phyloP scores from a whole-genome alignment of 176 grass and related monocot genomes.

The Triticum aestivum region DNA sequence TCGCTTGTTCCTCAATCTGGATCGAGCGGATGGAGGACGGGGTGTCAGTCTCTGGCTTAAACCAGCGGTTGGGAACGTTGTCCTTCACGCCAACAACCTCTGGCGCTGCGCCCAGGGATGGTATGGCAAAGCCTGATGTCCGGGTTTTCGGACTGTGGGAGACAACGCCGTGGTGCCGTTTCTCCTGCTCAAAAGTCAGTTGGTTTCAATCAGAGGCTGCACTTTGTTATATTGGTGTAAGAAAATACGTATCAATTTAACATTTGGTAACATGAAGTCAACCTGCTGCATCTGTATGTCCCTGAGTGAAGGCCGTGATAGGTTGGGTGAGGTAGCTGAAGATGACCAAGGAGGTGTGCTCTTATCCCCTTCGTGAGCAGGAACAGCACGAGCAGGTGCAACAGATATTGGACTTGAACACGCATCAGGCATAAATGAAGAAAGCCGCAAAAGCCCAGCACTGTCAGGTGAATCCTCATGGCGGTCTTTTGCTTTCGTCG shows the following conservation, averaged over 20 bases:
- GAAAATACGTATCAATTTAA: not conserved
- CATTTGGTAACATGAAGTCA: not conserved
- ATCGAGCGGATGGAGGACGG: constrained; percentile 94
- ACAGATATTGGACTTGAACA: constrained; percentile 65
- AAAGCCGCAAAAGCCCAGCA: constrained; percentile 44
- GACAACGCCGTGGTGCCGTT: constrained; percentile 56
- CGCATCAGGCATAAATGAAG: constrained; percentile 65
- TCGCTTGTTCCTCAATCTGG: constrained; percentile 95
- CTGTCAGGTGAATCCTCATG: constrained; percentile 48
- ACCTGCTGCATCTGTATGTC: constrained; percentile 99
- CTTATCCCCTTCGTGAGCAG: constrained; percentile 71
- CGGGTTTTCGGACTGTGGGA: constrained; percentile 72
- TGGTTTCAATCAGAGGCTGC: not conserved
- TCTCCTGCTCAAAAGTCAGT: constrained; percentile 55
- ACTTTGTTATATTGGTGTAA: not conserved
- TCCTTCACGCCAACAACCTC: constrained; percentile 58
- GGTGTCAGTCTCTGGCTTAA: constrained; percentile 71
- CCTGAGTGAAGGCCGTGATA: constrained; percentile 76
- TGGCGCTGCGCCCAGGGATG: constrained; percentile 29
- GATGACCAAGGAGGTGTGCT: constrained; percentile 83
- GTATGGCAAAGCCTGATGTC: constrained; percentile 77
- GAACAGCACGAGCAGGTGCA: constrained; percentile 18
- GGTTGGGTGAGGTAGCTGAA: constrained; percentile 61
- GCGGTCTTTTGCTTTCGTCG: constrained; percentile 37
- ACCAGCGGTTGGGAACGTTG: constrained; percentile 82